Percentiles rank a stretch among this genome's conserved stretches.
phyloP scores from a whole-genome alignment of 1,284 basidiomycete species.

The Austropuccinia psidii region DNA sequence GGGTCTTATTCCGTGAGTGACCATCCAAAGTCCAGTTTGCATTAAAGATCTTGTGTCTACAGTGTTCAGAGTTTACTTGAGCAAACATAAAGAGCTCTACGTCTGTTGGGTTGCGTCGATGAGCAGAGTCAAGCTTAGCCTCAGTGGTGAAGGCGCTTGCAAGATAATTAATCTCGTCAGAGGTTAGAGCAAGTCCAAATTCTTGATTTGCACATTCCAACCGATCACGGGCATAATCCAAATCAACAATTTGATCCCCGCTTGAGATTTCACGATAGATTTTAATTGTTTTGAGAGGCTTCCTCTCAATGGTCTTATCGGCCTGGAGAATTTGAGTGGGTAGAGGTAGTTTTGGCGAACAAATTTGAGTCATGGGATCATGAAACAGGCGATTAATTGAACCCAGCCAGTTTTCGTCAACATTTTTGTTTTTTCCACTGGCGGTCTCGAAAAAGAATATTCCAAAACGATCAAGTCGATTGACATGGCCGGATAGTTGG shows the following conservation, averaged over 20 bases:
- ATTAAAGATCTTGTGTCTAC: constrained; percentile 99
- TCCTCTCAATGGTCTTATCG: constrained; percentile 47
- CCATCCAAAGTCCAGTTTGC: constrained; percentile 88
- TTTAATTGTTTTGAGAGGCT: constrained; percentile 11
- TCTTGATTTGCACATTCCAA: constrained; percentile 71
- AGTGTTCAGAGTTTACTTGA: constrained; percentile 99
- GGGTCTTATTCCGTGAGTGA: constrained; percentile 60
- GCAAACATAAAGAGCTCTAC: constrained; percentile 99
- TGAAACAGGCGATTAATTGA: constrained; percentile 63
- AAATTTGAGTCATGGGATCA: constrained; percentile 91
- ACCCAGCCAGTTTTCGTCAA: constrained; percentile 14
- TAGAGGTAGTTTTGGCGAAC: constrained; percentile 53
- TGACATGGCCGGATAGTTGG: constrained; percentile 62
- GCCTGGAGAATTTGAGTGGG: constrained; percentile 64
- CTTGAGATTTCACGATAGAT: constrained; percentile 36
- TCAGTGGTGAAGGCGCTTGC: constrained; percentile 76
- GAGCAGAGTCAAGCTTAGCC: constrained; percentile 45
- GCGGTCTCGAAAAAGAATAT: constrained; percentile 57
- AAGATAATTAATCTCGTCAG: constrained; percentile 87
- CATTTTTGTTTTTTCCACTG: neutral
- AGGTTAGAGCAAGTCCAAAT: constrained; percentile 80
- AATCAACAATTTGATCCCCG: constrained; percentile 51
- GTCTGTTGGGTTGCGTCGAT: constrained; percentile 77
- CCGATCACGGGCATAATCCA: constrained; percentile 46
- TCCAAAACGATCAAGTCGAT: constrained; percentile 75